Evolutionary conservation across 768 basidiomycete species (phyloP).

Genomic region (Tulasnella sp.): DNA sequence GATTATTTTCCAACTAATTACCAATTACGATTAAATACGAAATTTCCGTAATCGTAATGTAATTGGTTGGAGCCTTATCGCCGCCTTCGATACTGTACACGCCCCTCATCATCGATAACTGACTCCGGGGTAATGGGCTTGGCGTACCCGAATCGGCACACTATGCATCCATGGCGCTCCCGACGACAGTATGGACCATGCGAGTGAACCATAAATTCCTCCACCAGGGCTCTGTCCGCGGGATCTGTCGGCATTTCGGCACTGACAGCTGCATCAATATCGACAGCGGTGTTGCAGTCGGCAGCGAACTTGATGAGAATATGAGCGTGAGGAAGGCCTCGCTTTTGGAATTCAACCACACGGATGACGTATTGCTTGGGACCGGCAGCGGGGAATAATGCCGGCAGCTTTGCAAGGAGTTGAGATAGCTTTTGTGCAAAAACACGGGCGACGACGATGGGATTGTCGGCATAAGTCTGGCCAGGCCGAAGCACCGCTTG

Average conservation of each 20-base stretch:
- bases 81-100: constrained; percentile 23
- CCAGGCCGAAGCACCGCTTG: constrained; percentile 34
- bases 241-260: constrained; percentile 32
- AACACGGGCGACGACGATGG: constrained; percentile 33
- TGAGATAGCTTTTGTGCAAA: constrained; percentile 33
- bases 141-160: constrained; percentile 27
- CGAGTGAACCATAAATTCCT: constrained; percentile 33
- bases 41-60: too few relatives aligned
- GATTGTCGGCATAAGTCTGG: constrained; percentile 33
- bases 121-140: constrained; percentile 26
- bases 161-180: constrained; percentile 20
- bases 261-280: constrained; percentile 33
- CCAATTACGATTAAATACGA: too few relatives aligned
- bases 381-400: constrained; percentile 33
- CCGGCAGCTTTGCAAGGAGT: constrained; percentile 27
- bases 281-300: constrained; percentile 25
- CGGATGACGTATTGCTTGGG: constrained; percentile 31
- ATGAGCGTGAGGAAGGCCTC: constrained; percentile 38
- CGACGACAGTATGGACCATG: constrained; percentile 33
- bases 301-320: constrained; percentile 33
- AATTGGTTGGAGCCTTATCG: too few relatives aligned
- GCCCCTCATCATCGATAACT: constrained; percentile 28
- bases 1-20: too few relatives aligned
- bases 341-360: constrained; percentile 38
- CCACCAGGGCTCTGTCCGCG: constrained; percentile 27